A percentile compares a stretch with the other conserved stretches of the same genome.
These are phyloP conservation scores for Trichoderma pleuroti DNA, from an alignment of 2,329 filamentous ascomycete species.

Conservation along the genomic window DNA sequence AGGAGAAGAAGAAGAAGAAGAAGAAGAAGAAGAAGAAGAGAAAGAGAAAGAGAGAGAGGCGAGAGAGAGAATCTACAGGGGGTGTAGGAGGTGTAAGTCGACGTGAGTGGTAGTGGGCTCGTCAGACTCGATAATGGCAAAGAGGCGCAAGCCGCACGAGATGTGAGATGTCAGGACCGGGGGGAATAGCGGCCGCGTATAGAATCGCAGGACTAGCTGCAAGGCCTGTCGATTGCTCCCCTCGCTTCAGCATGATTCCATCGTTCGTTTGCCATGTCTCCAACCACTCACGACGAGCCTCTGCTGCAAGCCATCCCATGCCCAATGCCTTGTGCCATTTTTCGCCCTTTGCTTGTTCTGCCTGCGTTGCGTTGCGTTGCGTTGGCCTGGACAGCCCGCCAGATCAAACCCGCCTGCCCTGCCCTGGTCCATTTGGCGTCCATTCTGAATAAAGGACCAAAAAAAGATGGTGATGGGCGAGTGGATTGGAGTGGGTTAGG, in stretches of 20 bases:
- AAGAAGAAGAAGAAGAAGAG: too few relatives aligned
- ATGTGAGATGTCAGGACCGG: constrained; percentile 9
- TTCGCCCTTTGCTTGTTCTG: background rate
- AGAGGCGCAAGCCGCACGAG: constrained; percentile 15
- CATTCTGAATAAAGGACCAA: background rate
- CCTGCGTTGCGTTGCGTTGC: background rate
- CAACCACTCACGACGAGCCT: background rate
- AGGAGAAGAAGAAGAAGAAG: too few relatives aligned
- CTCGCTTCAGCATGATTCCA: background rate
- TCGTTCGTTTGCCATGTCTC: background rate
- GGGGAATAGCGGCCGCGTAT: background rate
- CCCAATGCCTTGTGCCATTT: background rate
- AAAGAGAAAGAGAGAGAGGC: too few relatives aligned
- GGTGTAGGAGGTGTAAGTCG: constrained; percentile 10
- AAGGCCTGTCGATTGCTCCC: background rate
- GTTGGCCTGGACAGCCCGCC: background rate
- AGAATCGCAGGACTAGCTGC: constrained; percentile 1
- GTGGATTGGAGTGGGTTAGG: background rate
- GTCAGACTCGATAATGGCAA: constrained; percentile 5
- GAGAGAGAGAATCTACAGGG: background rate
- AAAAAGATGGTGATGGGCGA: constrained; percentile 10
- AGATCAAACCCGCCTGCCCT: background rate
- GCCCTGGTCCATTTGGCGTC: background rate
- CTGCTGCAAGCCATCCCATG: background rate
- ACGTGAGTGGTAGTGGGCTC: background rate